Evolutionary conservation across 257 asterid species (phyloP), one percentile per base, ranked within the genome.

Genomic region (Primulina huaijiensis): DNA sequence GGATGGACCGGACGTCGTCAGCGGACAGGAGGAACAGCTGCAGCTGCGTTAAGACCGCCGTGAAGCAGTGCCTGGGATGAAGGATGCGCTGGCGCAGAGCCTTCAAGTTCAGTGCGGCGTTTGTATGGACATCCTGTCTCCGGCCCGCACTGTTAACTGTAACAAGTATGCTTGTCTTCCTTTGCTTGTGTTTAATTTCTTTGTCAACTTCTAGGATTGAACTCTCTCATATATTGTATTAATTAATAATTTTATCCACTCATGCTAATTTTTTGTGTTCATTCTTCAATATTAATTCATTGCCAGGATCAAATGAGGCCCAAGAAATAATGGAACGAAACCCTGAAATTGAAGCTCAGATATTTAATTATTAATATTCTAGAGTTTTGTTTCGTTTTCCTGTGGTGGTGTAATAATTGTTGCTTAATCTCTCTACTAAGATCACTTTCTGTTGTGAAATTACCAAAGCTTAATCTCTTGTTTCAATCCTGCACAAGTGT

Each of bases 31-130:
- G 72, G 72, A 73, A 70, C 0, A 53, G 77, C 0, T 85, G 87
- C 16, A 17, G 43, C n/a, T 85, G 87, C 29, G 77, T 80, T 10
- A 78, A 80, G 74, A 77, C 74, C 2, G 86, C 82, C 0, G 90
- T 87, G 0, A 62, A 10, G 25, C 74, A 63, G 6, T 67, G 69
- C 10, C 11, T 83, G 0, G 79, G 52, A 66, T 85, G 70, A 75
- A 79, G 72, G 88, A 82, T 27, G 78, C 43, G 2, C 80, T 79
- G 1, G 86, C 87, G 1, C 81, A 74, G 73, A 73, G 71, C 69
- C 72, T 82, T 17, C 82, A 79, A 2, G 16, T 11, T 19, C 75
- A 80, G 38, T 84, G 89, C n/a, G 74, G 74, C 4, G 83, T 82
- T 23, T 19, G 57, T 7, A 1, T 81, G 67, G 81, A 79, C 21